These are phyloP conservation scores for Malus hybrid DNA, from an alignment of 331 rosid genomes.

Conservation along the genomic window DNA sequence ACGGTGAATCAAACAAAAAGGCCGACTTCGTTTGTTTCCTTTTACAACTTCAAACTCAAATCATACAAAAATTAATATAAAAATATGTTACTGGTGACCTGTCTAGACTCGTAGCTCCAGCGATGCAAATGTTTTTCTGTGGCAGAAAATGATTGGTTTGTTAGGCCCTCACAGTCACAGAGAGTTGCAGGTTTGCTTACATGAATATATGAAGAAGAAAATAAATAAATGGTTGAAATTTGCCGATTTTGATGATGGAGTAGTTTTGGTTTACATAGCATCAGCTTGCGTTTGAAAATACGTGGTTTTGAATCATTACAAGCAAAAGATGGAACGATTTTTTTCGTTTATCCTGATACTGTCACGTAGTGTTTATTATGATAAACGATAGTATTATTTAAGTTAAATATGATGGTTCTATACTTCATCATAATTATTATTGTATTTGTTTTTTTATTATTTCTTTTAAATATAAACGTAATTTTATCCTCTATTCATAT, in stretches of 20 bases:
- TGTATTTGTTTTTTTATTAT: no score
- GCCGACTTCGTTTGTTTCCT: constrained; percentile 41
- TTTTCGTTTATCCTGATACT: no score
- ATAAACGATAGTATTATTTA: no score
- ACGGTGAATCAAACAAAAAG: constrained; percentile 44
- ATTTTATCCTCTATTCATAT: no score
- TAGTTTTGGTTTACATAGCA: constrained; percentile 11
- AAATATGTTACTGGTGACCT: constrained; percentile 15
- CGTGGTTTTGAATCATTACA: not conserved
- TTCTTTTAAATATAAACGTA: no score
- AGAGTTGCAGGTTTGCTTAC: not conserved
- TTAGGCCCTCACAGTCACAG: constrained; percentile 28
- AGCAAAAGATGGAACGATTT: not conserved
- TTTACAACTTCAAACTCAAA: not conserved
- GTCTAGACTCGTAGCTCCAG: constrained; percentile 15
- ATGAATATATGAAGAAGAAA: not conserved
- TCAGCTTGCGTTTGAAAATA: constrained; percentile 6
- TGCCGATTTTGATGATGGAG: not conserved
- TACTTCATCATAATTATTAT: no score
- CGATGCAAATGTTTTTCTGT: constrained; percentile 25
- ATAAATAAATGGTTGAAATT: not conserved
- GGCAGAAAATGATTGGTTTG: constrained; percentile 30
- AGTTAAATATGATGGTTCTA: no score
- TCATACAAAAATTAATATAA: not conserved
- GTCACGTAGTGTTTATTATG: no score